These are phyloP conservation scores for Tripterygium wilfordii DNA, from an alignment of 177 flowering plant species.

Conservation along the genomic window DNA sequence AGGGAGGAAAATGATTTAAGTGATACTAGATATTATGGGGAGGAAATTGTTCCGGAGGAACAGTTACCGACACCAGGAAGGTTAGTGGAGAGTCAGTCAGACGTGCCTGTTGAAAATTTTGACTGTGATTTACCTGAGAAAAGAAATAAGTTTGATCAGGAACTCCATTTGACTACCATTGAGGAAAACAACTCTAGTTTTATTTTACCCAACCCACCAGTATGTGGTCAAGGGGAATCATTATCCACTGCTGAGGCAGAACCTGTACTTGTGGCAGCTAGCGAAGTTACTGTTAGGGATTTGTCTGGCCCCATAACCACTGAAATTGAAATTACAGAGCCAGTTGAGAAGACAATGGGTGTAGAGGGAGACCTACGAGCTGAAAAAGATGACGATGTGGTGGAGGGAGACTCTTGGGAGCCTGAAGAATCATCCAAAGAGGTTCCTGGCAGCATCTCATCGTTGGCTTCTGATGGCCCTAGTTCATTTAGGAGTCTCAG, in stretches of 20 bases:
- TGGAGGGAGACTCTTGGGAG: slow-evolving; percentile 60
- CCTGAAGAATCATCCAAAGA: slow-evolving; percentile 45
- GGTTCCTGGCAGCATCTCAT: slow-evolving; percentile 27
- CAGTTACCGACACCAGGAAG: slow-evolving; percentile 13
- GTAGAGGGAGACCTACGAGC: slow-evolving; percentile 31
- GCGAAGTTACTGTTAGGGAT: slow-evolving; percentile 26
- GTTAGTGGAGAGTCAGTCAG: slow-evolving; percentile 26
- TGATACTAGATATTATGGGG: slow-evolving; percentile 20
- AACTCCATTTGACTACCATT: slow-evolving; percentile 20
- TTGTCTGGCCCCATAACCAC: slow-evolving; percentile 11
- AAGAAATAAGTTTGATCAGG: slow-evolving; percentile 45
- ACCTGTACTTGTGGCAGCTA: slow-evolving; percentile 16
- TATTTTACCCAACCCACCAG: slow-evolving; percentile 13
- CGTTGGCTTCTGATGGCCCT: slow-evolving; percentile 65
- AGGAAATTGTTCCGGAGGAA: slow-evolving; percentile 26
- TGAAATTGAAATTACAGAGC: slow-evolving; percentile 26
- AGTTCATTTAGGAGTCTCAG: slow-evolving; percentile 71
- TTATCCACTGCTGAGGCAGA: slow-evolving; percentile 14
- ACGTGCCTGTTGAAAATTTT: slow-evolving; percentile 19
- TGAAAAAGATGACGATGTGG: slow-evolving; percentile 52
- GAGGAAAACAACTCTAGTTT: slow-evolving; percentile 28
- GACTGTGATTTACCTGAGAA: slow-evolving; percentile 51
- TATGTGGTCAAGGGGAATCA: slow-evolving; percentile 23
- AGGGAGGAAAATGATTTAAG: slow-evolving; percentile 22
- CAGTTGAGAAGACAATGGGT: slow-evolving; percentile 32